Evolutionary conservation across 2,329 filamentous ascomycete species (phyloP), one percentile per base, ranked within the genome.

Genomic region (Penicillium sp.): DNA sequence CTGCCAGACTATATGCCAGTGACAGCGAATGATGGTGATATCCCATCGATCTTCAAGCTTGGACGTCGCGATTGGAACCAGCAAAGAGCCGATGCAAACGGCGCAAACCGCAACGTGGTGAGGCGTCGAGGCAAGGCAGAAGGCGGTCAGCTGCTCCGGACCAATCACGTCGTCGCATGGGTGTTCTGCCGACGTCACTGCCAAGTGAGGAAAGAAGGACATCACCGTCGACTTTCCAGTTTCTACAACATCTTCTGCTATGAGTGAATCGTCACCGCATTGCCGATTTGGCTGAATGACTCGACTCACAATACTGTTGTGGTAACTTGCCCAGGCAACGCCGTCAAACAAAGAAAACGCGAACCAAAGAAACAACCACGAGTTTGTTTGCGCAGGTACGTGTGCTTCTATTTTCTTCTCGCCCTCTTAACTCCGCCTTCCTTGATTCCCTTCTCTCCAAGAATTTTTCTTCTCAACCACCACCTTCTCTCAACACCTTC

Each of bases 121-220:
- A 9, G 11, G 12, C 14, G 12, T 35, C 30, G 30, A 35, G 30
- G 30, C 30, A 35, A 30, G 28, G 28, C 2, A n/a, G 4, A 42
- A 43, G 52, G 52, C 52, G 52, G 52, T 55, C 18, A 16, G 45
- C 1, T 5, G 12, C n/a, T 48, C 52, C 33, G n/a, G 23, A 18
- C 52, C 52, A 48, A 33, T 48, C 23, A 33, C n/a, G 21, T 14
- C 46, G 4, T 12, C 3, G 12, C 1, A 1, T 6, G 6, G 23
- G 2, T 28, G 47, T 55, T 55, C 52, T 55, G 52, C 52, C 52
- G 20, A 47, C 42, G 51, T 47, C 51, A 53, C 35, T 53, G 20
- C 51, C 51, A 24, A 38, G 35, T 21, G 40, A 43, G 40, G 18
- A 43, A 43, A 43, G 40, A 43, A 43, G 40, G 12, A 42, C 20